phyloP scores from a whole-genome alignment of 2,329 filamentous ascomycete genomes.

The Neofusicoccum laricinum region DNA sequence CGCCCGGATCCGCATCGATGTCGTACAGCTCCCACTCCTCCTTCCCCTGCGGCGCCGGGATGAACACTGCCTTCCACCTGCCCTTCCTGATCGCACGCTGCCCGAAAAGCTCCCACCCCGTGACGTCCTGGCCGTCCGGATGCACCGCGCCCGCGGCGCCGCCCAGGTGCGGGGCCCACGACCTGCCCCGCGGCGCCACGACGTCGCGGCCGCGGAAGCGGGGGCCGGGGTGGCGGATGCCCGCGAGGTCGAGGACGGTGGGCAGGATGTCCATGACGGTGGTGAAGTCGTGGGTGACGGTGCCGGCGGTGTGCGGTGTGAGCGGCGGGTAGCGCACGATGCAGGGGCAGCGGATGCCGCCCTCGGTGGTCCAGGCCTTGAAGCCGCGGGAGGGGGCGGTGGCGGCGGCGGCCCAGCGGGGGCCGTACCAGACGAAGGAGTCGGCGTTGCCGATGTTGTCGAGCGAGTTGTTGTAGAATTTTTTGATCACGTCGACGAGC shows the following conservation, averaged over 20 bases:
- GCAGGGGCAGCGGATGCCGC: conserved; percentile 15
- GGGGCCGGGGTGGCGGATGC: neutral
- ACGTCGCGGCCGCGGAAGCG: conserved; percentile 8
- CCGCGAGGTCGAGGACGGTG: conserved; percentile 10
- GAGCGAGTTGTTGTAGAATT: conserved; percentile 15
- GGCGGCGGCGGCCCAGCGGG: conserved; percentile 9
- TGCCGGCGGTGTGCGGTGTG: no score
- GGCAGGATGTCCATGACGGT: conserved; percentile 17
- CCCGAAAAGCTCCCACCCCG: conserved; percentile 20
- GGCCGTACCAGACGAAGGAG: conserved; percentile 16
- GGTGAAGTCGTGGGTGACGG: conserved; percentile 10
- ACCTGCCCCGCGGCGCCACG: conserved; percentile 6
- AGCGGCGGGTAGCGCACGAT: conserved; percentile 12
- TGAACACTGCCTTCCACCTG: conserved; percentile 18
- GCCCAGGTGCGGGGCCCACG: neutral
- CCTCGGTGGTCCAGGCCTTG: conserved; percentile 11
- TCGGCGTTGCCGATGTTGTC: conserved; percentile 11
- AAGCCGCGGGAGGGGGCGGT: conserved; percentile 14
- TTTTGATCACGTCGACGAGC: conserved; percentile 3
- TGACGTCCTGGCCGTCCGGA: neutral
- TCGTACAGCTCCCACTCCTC: conserved; percentile 20
- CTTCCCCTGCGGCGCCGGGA: conserved; percentile 17
- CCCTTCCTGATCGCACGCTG: conserved; percentile 17
- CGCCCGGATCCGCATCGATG: conserved; percentile 17
- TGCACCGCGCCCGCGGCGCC: neutral